phyloP scores from a whole-genome alignment of 2,329 filamentous ascomycete species.

The Fonsecaea nubica region DNA sequence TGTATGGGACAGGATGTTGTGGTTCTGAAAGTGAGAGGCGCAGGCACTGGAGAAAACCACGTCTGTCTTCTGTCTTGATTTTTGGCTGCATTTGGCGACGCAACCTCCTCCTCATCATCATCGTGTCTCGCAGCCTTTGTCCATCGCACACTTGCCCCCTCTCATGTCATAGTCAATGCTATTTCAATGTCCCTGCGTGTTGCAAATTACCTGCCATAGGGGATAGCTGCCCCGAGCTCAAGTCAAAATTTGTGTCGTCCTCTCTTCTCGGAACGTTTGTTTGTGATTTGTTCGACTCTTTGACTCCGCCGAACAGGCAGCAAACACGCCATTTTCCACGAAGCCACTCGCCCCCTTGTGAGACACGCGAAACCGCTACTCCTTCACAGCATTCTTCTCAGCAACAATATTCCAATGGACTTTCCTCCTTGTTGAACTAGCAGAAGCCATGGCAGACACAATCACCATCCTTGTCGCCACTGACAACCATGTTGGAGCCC shows the following conservation, averaged over 20 bases:
- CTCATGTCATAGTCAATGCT: neutral
- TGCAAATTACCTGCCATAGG: neutral
- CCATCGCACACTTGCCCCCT: neutral
- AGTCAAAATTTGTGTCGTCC: neutral
- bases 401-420: neutral
- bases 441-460: conserved; percentile 68
- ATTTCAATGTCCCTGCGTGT: too few relatives aligned
- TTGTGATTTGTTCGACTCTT: conserved; percentile 2
- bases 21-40: too few relatives aligned
- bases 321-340: conserved; percentile 19
- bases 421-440: conserved; percentile 38
- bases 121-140: neutral
- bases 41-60: neutral
- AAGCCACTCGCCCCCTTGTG: neutral
- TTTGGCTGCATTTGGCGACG: neutral
- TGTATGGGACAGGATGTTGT: neutral
- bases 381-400: neutral
- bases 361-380: neutral
- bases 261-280: neutral
- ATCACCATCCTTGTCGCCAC: conserved; percentile 94
- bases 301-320: conserved; percentile 15
- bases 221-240: neutral
- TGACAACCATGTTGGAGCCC: conserved; percentile 97
- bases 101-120: neutral
- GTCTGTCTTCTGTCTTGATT: neutral